Evolutionary conservation across 2,329 filamentous ascomycete species (phyloP).

Genomic region (Cytospora chrysosperma): DNA sequence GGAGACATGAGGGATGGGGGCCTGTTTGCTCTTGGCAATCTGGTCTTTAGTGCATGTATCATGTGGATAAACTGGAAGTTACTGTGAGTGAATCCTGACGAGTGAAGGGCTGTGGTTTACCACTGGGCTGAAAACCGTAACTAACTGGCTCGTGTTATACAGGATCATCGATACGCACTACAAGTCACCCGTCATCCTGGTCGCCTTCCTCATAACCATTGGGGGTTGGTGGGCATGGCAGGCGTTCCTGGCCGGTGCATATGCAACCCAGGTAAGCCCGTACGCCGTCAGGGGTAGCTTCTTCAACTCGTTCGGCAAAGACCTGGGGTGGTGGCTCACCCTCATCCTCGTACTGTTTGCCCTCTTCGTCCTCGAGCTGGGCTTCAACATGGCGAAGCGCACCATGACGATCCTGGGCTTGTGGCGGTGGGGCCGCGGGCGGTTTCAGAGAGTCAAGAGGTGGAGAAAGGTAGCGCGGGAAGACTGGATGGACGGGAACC

Average conservation of each 20-base stretch:
- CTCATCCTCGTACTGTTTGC: conserved; percentile 62
- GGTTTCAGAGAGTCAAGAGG: conserved; percentile 23
- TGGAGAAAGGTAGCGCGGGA: conserved; percentile 15
- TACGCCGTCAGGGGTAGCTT: conserved; percentile 73
- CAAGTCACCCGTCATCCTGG: conserved; percentile 64
- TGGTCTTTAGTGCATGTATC: conserved; percentile 70
- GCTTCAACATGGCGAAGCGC: conserved; percentile 50
- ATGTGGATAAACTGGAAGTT: conserved; percentile 75
- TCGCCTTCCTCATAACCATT: conserved; percentile 57
- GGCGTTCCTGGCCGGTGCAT: conserved; percentile 65
- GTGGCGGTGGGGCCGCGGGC: conserved; percentile 40
- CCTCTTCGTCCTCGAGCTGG: conserved; percentile 64
- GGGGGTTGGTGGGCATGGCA: conserved; percentile 74
- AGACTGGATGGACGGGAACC: conserved; percentile 23
- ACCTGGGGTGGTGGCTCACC: conserved; percentile 72
- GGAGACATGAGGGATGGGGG: conserved; percentile 61
- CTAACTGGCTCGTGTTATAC: conserved; percentile 28
- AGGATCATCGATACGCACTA: conserved; percentile 75
- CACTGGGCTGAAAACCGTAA: not conserved
- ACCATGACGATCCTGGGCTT: conserved; percentile 45
- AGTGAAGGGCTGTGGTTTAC: too few relatives aligned
- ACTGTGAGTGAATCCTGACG: conserved; percentile 52
- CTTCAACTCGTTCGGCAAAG: conserved; percentile 63
- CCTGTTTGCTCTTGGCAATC: conserved; percentile 70
- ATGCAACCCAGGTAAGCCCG: conserved; percentile 48